phyloP scores from a whole-genome alignment of 2,329 filamentous ascomycete species.

The Alternaria sp. region DNA sequence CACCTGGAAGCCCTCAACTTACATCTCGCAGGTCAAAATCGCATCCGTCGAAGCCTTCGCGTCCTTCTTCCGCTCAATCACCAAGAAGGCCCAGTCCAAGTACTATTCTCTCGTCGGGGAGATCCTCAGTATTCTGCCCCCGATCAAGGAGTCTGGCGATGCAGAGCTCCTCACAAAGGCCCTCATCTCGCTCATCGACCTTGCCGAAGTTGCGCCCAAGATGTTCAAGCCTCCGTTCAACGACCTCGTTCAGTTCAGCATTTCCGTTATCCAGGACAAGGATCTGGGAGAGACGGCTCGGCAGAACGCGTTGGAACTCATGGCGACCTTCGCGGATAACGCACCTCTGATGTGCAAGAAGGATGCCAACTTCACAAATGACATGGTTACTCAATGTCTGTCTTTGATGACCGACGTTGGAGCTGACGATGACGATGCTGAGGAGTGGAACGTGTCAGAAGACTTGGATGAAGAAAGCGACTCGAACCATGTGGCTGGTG shows the following conservation, averaged over 20 bases:
- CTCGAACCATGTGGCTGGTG: constrained; percentile 94
- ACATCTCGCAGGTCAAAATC: constrained; percentile 73
- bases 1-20: constrained; percentile 4
- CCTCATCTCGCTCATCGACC: constrained; percentile 87
- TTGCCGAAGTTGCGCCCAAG: constrained; percentile 91
- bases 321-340: constrained; percentile 97
- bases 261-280: constrained; percentile 95
- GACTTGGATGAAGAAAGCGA: constrained; percentile 98
- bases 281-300: constrained; percentile 87
- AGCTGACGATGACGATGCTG: constrained; percentile 89
- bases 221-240: constrained; percentile 98
- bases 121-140: constrained; percentile 91
- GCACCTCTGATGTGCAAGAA: constrained; percentile 94
- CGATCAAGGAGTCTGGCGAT: constrained; percentile 89
- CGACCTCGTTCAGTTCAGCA: constrained; percentile 88
- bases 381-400: constrained; percentile 98
- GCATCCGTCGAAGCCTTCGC: constrained; percentile 97
- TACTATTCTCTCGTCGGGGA: constrained; percentile 88
- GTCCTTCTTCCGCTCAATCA: constrained; percentile 89
- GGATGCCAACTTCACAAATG: constrained; percentile 85
- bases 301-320: constrained; percentile 94
- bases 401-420: constrained; percentile 98
- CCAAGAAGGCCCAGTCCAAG: constrained; percentile 85
- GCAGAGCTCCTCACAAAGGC: constrained; percentile 91
- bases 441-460: constrained; percentile 91